These are phyloP conservation scores for Cladosporium oxysporum DNA, from an alignment of 2,329 filamentous ascomycete genomes.

Conservation along the genomic window DNA sequence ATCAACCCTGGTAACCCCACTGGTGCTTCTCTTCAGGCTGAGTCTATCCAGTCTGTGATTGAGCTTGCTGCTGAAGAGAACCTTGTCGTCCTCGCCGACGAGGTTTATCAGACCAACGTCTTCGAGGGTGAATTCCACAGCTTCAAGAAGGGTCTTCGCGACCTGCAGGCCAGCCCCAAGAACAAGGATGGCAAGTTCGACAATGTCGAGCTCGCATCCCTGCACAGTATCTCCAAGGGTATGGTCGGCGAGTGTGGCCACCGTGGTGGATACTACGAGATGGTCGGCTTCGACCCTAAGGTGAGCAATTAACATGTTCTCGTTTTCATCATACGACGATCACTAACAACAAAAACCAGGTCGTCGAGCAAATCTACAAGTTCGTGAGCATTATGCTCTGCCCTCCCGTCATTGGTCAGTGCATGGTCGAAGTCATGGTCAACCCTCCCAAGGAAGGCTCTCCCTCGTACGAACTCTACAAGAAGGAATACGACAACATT, in stretches of 20 bases:
- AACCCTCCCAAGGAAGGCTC: conserved; percentile 86
- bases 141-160: conserved; percentile 86
- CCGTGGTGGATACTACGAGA: conserved; percentile 95
- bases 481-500: conserved; percentile 81
- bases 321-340: background rate
- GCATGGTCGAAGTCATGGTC: conserved; percentile 95
- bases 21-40: conserved; percentile 76
- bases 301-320: conserved; percentile 25
- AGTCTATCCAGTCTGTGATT: conserved; percentile 81
- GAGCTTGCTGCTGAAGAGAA: conserved; percentile 82
- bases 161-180: conserved; percentile 68
- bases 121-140: conserved; percentile 92
- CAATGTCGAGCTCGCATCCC: conserved; percentile 80
- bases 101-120: conserved; percentile 99
- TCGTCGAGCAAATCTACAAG: conserved; percentile 96
- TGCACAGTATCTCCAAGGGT: conserved; percentile 94
- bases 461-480: conserved; percentile 80
- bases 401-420: conserved; percentile 92
- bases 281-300: conserved; percentile 74
- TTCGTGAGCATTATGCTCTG: conserved; percentile 97
- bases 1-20: conserved; percentile 99
- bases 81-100: conserved; percentile 89
- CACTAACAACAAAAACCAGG: conserved; percentile 53
- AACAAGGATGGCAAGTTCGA: conserved; percentile 75
- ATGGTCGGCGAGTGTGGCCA: conserved; percentile 99